Evolutionary conservation across 306 rosid species (phyloP).

Genomic region (Corylus heterophylla): DNA sequence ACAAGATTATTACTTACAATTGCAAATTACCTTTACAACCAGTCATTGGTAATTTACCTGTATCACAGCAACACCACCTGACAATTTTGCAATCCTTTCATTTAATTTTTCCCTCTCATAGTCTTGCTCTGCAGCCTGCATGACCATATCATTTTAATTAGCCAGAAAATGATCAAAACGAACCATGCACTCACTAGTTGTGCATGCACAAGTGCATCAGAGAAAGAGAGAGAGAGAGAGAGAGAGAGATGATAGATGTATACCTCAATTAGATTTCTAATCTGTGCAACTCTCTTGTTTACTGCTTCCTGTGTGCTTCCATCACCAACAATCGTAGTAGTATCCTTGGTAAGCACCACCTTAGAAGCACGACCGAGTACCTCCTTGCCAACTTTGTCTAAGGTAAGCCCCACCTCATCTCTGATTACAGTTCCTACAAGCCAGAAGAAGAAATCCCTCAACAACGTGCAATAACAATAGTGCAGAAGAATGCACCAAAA

Average conservation of each 20-base stretch:
- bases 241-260: constrained; percentile 1
- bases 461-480: neutral
- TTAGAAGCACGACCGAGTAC: constrained; percentile 90
- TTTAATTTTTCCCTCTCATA: constrained; percentile 89
- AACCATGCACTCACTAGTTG: neutral
- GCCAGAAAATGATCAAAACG: neutral
- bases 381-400: constrained; percentile 93
- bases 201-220: neutral
- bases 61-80: constrained; percentile 98
- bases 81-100: constrained; percentile 90
- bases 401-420: constrained; percentile 91
- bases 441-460: constrained; percentile 14
- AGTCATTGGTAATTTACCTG: constrained; percentile 50
- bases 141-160: neutral
- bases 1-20: neutral
- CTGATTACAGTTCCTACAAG: constrained; percentile 83
- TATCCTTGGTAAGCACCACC: constrained; percentile 95
- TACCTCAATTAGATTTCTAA: constrained; percentile 86
- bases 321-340: constrained; percentile 90
- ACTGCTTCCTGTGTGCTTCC: constrained; percentile 98
- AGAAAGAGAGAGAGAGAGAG: neutral
- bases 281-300: constrained; percentile 88
- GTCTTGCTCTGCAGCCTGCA: constrained; percentile 92
- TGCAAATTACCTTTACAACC: neutral
- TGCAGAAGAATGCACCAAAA: neutral